Evolutionary conservation across 2,329 filamentous ascomycete genomes (phyloP).

Genomic region (Simplicillium sp.): DNA sequence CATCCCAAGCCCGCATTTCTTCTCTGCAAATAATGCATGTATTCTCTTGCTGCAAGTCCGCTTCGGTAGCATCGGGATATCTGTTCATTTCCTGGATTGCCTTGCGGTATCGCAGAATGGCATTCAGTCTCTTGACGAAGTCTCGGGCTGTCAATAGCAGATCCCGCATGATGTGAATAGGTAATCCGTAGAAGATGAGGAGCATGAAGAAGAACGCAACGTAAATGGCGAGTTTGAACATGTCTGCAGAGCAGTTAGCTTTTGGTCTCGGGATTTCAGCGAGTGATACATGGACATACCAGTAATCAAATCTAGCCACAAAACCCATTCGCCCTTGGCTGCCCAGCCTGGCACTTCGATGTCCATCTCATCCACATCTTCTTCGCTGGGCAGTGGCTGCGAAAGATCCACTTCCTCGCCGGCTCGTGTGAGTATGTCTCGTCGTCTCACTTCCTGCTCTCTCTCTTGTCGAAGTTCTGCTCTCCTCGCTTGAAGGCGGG

Average conservation of each 20-base stretch:
- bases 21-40: conserved; percentile 98
- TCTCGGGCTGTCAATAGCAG: conserved; percentile 89
- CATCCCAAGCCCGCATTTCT: conserved; percentile 78
- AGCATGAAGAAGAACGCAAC: conserved; percentile 88
- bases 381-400: conserved; percentile 50
- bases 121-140: conserved; percentile 80
- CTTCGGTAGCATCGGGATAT: conserved; percentile 82
- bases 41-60: conserved; percentile 77
- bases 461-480: conserved; percentile 55
- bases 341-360: conserved; percentile 96
- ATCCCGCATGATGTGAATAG: conserved; percentile 93
- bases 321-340: conserved; percentile 84
- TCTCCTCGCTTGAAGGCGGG: conserved; percentile 58
- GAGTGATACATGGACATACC: conserved; percentile 38
- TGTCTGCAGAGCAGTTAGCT: conserved; percentile 45
- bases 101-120: conserved; percentile 81
- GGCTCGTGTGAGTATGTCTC: conserved; percentile 37
- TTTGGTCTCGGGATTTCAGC: not conserved
- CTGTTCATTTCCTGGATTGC: conserved; percentile 91
- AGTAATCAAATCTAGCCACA: conserved; percentile 77
- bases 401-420: conserved; percentile 40
- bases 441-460: conserved; percentile 38
- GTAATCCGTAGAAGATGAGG: conserved; percentile 86
- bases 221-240: conserved; percentile 85
- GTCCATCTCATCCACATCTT: conserved; percentile 85